phyloP scores from a whole-genome alignment of 495 filamentous ascomycete genomes.

The Podospora sp. region DNA sequence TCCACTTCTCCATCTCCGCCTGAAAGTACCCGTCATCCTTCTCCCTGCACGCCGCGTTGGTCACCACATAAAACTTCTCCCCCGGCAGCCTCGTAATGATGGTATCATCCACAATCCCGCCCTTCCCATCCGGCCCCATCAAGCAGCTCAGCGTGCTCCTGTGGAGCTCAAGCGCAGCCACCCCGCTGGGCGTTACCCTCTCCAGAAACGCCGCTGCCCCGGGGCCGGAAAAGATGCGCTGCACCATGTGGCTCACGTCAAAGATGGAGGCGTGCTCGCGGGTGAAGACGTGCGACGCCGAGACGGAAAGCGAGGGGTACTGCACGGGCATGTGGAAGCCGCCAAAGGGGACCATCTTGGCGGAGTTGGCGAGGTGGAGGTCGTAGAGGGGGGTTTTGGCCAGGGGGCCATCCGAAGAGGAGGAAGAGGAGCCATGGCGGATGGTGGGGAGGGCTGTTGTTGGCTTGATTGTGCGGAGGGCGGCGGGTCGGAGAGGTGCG shows the following conservation, averaged over 20 bases:
- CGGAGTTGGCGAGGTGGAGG: conserved; percentile 76
- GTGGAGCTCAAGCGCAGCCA: conserved; percentile 49
- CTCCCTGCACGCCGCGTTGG: conserved; percentile 88
- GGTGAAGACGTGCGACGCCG: conserved; percentile 84
- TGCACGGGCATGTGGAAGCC: conserved; percentile 93
- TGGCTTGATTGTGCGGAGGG: not conserved
- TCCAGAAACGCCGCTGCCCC: conserved; percentile 77
- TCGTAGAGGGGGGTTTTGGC: conserved; percentile 80
- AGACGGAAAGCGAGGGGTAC: conserved; percentile 73
- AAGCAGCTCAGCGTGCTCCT: conserved; percentile 79
- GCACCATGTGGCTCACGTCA: conserved; percentile 80
- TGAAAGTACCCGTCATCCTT: conserved; percentile 80
- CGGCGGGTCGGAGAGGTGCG: not conserved
- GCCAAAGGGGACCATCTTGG: conserved; percentile 96
- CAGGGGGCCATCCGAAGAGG: conserved; percentile 39
- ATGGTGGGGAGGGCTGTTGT: not conserved
- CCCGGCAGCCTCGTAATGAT: conserved; percentile 76
- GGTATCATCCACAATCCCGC: conserved; percentile 92
- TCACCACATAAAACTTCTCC: conserved; percentile 85
- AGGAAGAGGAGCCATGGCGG: conserved; percentile 38
- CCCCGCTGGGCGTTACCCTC: conserved; percentile 72
- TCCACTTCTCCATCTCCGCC: conserved; percentile 62
- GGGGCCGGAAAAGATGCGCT: conserved; percentile 70
- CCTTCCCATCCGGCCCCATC: conserved; percentile 68
- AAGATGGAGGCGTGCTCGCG: conserved; percentile 85